Evolutionary conservation across 495 filamentous ascomycete genomes (phyloP), one percentile per base, ranked within the genome.

Genomic region (Geopyxis carbonaria): DNA sequence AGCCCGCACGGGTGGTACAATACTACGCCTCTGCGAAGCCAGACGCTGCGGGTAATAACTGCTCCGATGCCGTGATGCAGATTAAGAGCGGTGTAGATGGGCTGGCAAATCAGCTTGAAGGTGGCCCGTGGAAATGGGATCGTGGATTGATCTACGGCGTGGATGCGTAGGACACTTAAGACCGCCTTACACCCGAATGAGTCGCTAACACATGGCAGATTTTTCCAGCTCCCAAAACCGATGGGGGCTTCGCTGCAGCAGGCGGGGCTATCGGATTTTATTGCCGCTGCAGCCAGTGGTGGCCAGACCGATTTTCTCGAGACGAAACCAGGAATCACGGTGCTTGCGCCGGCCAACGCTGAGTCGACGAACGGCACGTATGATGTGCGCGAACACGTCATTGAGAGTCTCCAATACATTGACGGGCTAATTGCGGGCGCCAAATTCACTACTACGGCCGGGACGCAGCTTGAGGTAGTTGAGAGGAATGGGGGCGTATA

Each of bases 111-210:
- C 33, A 36, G 18, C 4, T 36, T 22, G n/a, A n/a, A n/a, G 6
- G 7, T 20, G 33, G 33, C 9, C 33, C 33, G 4, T 36, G 21
- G 18, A 36, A 36, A 22, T 36, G 24, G 10, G 33, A 36, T 22
- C 21, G 24, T 4, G 33, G 33, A 10, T 22, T 36, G 5, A 36
- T 36, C 33, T 19, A 19, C 33, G 33, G 33, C 5, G 33, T 36
- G 9, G 16, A 6, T 6, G 16, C 9, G 33, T 36, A 6, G 14
- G 15, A 10, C 15, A 4, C 18, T 22, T 10, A 4, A 6, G 18
- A 18, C 9, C 21, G 18, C 9, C 16, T 22, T 22, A 36, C 8
- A 9, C n/a, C 5, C 31, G n/a, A 14, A 36, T 33, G 7, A 10
- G 31, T 33, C n/a, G 31, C 8, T 36, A 36, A 6, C 33, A 21